Base-by-base conservation (phyloP, 1,139 yeast species). In the Taphrina communis region DNA sequence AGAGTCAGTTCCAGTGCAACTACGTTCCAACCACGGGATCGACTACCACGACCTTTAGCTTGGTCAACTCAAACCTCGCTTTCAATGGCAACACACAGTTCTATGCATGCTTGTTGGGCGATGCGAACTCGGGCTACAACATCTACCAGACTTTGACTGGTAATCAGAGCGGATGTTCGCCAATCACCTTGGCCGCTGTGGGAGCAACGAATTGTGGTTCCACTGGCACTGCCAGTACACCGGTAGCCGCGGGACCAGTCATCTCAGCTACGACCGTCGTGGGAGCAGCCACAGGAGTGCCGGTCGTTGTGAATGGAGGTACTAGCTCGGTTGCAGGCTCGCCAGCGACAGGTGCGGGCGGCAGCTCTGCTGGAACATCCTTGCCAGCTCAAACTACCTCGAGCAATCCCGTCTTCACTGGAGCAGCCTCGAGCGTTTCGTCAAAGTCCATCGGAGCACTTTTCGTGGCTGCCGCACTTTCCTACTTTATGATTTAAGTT, bases 1-100 rank as follows among this genome's bases (percentile, higher is more conserved):
- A 56, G 50, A 44, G n/a, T 36, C 67, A 63, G 14, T 53, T 63
- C 53, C 67, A 63, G 60, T 63, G 67, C 53, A 42, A 53, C 35
- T 51, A 53, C 36, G 51, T 42, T 1, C 57, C 65, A 6, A 60
- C 65, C 6, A 38, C 57, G 1, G 65, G 65, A 14, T 51, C 65
- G 36, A 38, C 57, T 14, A 41, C 57, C 31, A 39, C 50, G 8
- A 35, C 48, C n/a, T 60, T 60, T 38, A 38, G 57, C 25, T 36
- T 39, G 14, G 17, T 31, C 57, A 31, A 19, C 50, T 21, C 36
- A 5, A 38, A 50, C 14, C 57, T 60, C 2, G 65, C 65, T 21
- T 51, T 60, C 21, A 51, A 60, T 21, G 65, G 50, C 39, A 39
- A 60, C 50, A 60, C 57, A 36, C 36, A 21, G n/a, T 60, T 60